Evolutionary conservation across 352 stramenopile species (phyloP).

Genomic region (Phytophthora pisi): DNA sequence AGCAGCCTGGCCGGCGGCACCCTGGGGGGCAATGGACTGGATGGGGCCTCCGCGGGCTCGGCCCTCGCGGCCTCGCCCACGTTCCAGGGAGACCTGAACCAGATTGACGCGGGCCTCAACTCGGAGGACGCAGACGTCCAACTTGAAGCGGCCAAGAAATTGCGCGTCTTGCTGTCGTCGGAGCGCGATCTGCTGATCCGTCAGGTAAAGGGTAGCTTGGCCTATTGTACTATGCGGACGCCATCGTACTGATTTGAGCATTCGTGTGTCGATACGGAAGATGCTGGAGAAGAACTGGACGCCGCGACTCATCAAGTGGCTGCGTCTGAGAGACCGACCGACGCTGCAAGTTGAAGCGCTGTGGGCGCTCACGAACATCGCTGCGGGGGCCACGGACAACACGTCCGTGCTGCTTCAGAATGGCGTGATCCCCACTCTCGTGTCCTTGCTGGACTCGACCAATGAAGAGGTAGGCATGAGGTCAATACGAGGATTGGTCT

Average conservation of each 20-base stretch:
- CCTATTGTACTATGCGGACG: too few species aligned
- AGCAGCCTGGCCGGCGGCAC: slow-evolving; percentile 38
- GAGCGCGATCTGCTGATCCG: slow-evolving; percentile 87
- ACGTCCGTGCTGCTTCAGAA: slow-evolving; percentile 93
- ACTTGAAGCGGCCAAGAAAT: slow-evolving; percentile 86
- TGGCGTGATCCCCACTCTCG: slow-evolving; percentile 90
- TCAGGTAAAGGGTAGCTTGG: slow-evolving; percentile 49
- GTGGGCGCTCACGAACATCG: slow-evolving; percentile 96
- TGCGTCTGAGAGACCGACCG: slow-evolving; percentile 75
- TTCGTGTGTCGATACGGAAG: slow-evolving; percentile 31
- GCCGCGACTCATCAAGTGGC: slow-evolving; percentile 85
- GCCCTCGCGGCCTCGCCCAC: slow-evolving; percentile 53
- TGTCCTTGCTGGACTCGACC: slow-evolving; percentile 89
- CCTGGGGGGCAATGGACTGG: slow-evolving; percentile 27
- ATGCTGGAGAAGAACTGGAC: slow-evolving; percentile 92
- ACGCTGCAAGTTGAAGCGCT: slow-evolving; percentile 93
- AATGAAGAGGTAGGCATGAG: slow-evolving; percentile 85
- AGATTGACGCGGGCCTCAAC: slow-evolving; percentile 81
- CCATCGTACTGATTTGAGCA: background rate
- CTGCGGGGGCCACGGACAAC: slow-evolving; percentile 91
- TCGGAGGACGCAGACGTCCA: slow-evolving; percentile 86
- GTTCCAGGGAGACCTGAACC: slow-evolving; percentile 84
- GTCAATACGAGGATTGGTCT: slow-evolving; percentile 11
- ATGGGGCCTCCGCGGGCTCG: slow-evolving; percentile 34
- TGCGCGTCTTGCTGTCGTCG: slow-evolving; percentile 83